A percentile compares a stretch with the other conserved stretches of the same genome.
These are phyloP conservation scores for Ogataea siamensis DNA, from an alignment of 805 yeast species.

Conservation along the genomic window DNA sequence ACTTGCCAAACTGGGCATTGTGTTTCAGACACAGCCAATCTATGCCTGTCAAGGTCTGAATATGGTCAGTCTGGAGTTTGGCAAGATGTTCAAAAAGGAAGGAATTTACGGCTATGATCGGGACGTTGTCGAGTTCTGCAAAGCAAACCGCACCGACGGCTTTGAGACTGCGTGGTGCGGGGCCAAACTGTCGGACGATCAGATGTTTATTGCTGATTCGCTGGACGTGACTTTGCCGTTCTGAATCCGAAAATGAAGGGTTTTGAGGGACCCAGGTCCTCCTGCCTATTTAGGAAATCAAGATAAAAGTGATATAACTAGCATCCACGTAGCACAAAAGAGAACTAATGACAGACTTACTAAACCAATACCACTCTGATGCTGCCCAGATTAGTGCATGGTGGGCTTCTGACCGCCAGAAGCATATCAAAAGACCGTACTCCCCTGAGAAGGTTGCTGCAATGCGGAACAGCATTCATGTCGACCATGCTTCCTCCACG, in stretches of 20 bases:
- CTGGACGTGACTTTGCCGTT: conserved; percentile 16
- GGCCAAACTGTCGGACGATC: conserved; percentile 22
- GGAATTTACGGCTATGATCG: conserved; percentile 49
- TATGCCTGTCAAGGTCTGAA: conserved; percentile 59
- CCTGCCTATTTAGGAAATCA: conserved; percentile 9
- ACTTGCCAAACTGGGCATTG: conserved; percentile 55
- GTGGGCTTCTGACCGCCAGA: conserved; percentile 49
- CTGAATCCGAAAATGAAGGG: conserved; percentile 1
- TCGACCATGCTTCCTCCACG: conserved; percentile 44
- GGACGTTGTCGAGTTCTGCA: conserved; percentile 18
- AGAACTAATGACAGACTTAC: conserved; percentile 3
- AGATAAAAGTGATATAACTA: conserved; percentile 5
- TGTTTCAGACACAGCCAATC: conserved; percentile 48
- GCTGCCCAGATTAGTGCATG: conserved; percentile 40
- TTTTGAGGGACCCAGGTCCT: background rate
- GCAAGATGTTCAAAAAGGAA: conserved; percentile 45
- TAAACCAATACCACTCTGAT: conserved; percentile 13
- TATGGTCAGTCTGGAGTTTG: conserved; percentile 48
- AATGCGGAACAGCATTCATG: conserved; percentile 48
- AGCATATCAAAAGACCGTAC: conserved; percentile 50
- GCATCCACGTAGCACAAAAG: no score
- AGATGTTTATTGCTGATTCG: conserved; percentile 22
- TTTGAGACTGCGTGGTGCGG: conserved; percentile 27
- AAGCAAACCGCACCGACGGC: conserved; percentile 17
- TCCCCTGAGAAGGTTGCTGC: conserved; percentile 50